A percentile compares a stretch with the other conserved stretches of the same genome.
Evolutionary conservation across 257 asterid genomes (phyloP).

Genomic region (Salvia miltiorrhiza): DNA sequence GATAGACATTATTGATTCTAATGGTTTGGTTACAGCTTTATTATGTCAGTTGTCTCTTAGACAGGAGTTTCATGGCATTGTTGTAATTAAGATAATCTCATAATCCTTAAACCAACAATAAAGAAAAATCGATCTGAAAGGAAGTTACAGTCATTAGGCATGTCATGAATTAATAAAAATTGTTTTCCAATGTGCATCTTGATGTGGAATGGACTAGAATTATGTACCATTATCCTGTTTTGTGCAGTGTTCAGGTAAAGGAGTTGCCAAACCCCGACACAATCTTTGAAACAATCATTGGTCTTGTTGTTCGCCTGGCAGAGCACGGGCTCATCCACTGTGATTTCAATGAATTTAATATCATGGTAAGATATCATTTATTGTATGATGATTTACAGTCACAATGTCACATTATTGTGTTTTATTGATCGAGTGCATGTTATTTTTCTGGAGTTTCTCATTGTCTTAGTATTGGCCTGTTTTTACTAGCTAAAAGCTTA

Average conservation of each 20-base stretch:
- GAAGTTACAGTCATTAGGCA: no score
- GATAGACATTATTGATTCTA: no score
- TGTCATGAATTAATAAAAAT: not conserved
- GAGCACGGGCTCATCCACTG: constrained; percentile 98
- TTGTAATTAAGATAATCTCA: not conserved
- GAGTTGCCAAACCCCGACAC: constrained; percentile 74
- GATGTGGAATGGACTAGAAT: constrained; percentile 15
- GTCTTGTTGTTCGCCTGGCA: constrained; percentile 83
- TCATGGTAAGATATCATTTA: constrained; percentile 72
- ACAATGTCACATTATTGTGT: constrained; percentile 6
- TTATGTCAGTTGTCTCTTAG: no score
- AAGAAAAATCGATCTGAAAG: not conserved
- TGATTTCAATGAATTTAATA: constrained; percentile 93
- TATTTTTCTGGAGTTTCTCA: not conserved
- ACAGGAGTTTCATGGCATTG: not conserved
- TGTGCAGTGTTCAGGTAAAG: constrained; percentile 85
- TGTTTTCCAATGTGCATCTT: not conserved
- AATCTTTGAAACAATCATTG: constrained; percentile 71
- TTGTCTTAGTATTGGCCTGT: constrained; percentile 1
- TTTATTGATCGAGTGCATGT: not conserved
- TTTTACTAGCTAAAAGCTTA: constrained; percentile 9
- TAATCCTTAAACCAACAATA: not conserved
- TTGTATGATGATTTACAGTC: constrained; percentile 18
- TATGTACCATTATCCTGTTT: constrained; percentile 12
- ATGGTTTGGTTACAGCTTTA: no score